Base-by-base conservation (phyloP, 2,329 filamentous ascomycete species). In the Ophiostoma sp. region DNA sequence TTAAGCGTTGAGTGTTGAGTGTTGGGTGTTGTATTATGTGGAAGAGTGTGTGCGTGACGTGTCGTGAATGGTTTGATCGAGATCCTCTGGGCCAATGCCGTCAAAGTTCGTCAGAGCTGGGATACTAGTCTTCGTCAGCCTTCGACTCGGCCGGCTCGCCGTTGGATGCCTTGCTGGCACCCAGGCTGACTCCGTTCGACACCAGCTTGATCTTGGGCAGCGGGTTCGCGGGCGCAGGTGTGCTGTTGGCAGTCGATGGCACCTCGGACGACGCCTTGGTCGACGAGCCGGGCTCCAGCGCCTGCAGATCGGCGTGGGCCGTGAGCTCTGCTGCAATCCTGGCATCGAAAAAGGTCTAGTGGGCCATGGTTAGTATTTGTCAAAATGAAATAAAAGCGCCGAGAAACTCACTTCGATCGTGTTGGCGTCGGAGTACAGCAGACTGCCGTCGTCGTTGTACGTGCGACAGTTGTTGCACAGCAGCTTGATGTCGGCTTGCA, bases 381-480 rank as follows among this genome's bases (percentile, higher is more conserved):
- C 38, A 14, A n/a, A 16, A 42, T 70, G 14, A 12, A 3, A 18
- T 16, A 40, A 8, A 12, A 18, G 41, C 18, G 52, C 44, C 47
- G 6, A 80, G 55, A 36, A n/a, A 80, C 88, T 81, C 81, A 96
- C 93, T 85, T 97, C 91, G 79, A 99, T 97, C 67, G 90, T 83
- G 77, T 93, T 93, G 65, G 94, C 94, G 82, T 99, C 95, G 75
- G 91, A 86, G 80, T 93, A 98, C 67, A 99, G 85, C 74, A 96
- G 82, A 78, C 93, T 97, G 69, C 89, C 91, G 76, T 98, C 95
- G 79, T 99, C 96, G 75, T 99, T 99, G 82, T 96, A 99, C 2
- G 91, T 95, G 77, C 92, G 87, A 72, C 94, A 97, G 78, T 99
- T 99, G 76, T 85, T 87, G 77, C 93, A 95, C 78, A 99, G 85